These are phyloP conservation scores for Fusarium pininemorale DNA, from an alignment of 2,329 filamentous ascomycete genomes.

Conservation along the genomic window DNA sequence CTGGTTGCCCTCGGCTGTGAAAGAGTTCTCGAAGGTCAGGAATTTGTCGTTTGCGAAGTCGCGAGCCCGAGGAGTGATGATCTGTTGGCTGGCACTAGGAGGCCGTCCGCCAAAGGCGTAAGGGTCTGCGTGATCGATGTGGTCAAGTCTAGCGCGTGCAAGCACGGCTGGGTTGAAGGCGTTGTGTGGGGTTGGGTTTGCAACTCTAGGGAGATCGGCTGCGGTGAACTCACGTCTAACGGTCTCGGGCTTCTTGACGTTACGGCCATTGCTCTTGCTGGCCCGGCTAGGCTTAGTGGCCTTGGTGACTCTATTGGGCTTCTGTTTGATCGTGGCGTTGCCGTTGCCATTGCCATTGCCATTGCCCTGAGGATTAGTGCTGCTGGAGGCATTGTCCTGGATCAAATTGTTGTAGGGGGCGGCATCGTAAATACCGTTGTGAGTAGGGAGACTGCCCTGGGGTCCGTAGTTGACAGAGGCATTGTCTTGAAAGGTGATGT, in stretches of 20 bases:
- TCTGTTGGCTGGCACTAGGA: background rate
- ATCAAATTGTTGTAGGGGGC: background rate
- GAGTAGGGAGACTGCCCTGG: background rate
- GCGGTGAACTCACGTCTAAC: background rate
- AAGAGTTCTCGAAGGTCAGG: background rate
- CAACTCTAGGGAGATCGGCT: background rate
- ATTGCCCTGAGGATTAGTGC: background rate
- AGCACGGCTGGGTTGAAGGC: background rate
- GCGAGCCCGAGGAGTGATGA: background rate
- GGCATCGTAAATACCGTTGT: background rate
- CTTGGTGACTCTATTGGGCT: background rate
- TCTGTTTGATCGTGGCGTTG: background rate
- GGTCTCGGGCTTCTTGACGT: background rate
- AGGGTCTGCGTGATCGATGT: background rate
- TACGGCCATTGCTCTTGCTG: background rate
- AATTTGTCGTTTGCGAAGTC: background rate
- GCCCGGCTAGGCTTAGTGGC: background rate
- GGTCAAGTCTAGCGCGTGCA: background rate
- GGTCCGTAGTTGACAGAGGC: background rate
- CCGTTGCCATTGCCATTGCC: background rate
- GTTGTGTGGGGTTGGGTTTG: background rate
- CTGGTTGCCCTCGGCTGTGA: background rate
- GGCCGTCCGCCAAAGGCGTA: background rate
- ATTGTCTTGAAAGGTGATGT: background rate
- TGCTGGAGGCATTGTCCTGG: background rate